Percentiles rank a stretch among this genome's conserved stretches.
These are phyloP conservation scores for Globisporangium spinosum DNA, from an alignment of 352 stramenopile genomes.

Conservation along the genomic window DNA sequence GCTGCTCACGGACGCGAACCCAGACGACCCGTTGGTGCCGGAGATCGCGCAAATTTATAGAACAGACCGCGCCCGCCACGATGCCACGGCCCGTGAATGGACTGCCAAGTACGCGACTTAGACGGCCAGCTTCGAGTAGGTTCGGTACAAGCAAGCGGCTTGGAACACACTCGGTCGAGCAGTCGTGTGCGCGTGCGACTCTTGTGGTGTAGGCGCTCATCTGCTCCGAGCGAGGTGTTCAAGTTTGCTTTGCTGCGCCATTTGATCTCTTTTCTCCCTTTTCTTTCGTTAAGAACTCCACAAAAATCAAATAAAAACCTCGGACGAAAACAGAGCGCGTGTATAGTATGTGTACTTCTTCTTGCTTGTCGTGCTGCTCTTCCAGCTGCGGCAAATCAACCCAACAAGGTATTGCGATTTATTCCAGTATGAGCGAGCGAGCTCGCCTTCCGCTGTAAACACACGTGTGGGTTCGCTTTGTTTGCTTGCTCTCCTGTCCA, in stretches of 20 bases:
- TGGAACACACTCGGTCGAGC: background rate
- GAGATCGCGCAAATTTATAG: conserved; percentile 94
- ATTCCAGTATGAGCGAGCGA: background rate
- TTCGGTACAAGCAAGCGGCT: conserved; percentile 8
- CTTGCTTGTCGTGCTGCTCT: background rate
- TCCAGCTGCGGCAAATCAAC: background rate
- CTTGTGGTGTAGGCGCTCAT: background rate
- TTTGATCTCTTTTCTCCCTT: conserved; percentile 15
- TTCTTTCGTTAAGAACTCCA: conserved; percentile 13
- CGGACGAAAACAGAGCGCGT: conserved; percentile 6
- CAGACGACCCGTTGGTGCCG: conserved; percentile 96
- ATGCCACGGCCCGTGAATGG: conserved; percentile 96
- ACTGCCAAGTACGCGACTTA: conserved; percentile 99
- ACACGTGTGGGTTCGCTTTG: conserved; percentile 3
- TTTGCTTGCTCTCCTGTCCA: conserved; percentile 1
- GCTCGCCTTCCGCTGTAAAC: background rate
- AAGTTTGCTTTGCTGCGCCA: conserved; percentile 10
- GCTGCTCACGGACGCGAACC: conserved; percentile 99
- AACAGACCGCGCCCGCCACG: conserved; percentile 91
- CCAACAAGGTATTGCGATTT: background rate
- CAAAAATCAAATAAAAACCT: conserved; percentile 10
- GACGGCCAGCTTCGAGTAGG: conserved; percentile 24
- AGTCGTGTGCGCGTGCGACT: background rate
- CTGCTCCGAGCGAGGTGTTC: background rate
- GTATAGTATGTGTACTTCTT: background rate